A percentile compares a stretch with the other conserved stretches of the same genome.
phyloP scores from a whole-genome alignment of 179 eudicot genomes.

The Amaranthus tricolor region DNA sequence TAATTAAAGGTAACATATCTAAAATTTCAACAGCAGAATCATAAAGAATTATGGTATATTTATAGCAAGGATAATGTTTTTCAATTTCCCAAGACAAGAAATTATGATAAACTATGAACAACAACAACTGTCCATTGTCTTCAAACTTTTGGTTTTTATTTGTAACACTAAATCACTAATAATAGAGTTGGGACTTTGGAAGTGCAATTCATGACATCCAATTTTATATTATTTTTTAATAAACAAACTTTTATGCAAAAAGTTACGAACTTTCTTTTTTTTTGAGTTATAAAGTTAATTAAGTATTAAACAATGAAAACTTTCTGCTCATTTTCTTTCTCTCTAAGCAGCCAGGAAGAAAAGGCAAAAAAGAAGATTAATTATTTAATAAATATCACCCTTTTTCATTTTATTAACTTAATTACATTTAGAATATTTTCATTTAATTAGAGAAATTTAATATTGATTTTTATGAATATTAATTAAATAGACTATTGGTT shows the following conservation, averaged over 20 bases:
- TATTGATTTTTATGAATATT: too few relatives aligned
- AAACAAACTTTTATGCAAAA: neutral
- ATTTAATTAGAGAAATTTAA: too few relatives aligned
- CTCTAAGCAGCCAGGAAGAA: conserved; percentile 1
- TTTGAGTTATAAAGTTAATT: conserved; percentile 5
- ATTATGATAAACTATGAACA: conserved; percentile 11
- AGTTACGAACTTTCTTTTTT: conserved; percentile 17
- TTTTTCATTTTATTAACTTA: too few relatives aligned
- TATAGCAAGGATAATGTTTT: neutral
- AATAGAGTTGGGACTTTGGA: neutral
- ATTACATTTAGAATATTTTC: too few relatives aligned
- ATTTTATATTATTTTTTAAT: conserved; percentile 12
- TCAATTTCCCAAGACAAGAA: conserved; percentile 10
- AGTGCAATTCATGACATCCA: conserved; percentile 13
- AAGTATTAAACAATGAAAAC: neutral
- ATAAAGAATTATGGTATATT: neutral
- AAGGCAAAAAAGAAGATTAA: neutral
- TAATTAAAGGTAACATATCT: too few relatives aligned
- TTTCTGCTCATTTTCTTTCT: conserved; percentile 1
- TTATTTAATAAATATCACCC: too few relatives aligned
- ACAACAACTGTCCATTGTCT: conserved; percentile 13
- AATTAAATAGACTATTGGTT: too few relatives aligned
- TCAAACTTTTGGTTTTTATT: neutral
- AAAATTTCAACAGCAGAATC: too few relatives aligned
- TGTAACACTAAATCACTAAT: neutral